Conservation (phyloP, 495 filamentous ascomycete genomes). For the Aspergillus taichungensis region DNA sequence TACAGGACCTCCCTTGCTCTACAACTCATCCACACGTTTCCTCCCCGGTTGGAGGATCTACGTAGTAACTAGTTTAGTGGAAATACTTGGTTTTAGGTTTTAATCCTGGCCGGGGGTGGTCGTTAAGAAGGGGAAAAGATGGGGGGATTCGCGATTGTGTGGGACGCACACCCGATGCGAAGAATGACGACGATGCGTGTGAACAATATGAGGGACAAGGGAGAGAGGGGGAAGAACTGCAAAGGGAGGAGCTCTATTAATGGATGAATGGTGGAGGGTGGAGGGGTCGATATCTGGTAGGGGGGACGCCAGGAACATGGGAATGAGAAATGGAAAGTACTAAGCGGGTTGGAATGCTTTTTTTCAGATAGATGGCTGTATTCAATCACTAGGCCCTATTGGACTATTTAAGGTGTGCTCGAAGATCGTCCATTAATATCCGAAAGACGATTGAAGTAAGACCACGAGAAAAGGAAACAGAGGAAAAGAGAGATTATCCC, state of each 20-base stretch:
- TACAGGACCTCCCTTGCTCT: background rate
- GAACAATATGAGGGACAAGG: conserved; percentile 1
- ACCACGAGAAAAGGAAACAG: background rate
- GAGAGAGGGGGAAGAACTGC: background rate
- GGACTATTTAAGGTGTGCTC: no score
- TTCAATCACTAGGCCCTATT: no score
- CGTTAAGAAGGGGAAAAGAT: no score
- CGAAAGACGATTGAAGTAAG: background rate
- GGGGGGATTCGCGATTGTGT: conserved; percentile 7
- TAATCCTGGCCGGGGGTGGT: no score
- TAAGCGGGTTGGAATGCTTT: no score
- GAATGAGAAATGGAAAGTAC: no score
- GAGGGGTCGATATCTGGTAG: no score
- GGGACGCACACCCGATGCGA: conserved; percentile 17
- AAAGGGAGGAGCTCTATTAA: no score
- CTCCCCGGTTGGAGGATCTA: conserved; percentile 12
- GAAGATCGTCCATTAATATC: background rate
- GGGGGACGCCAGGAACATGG: no score
- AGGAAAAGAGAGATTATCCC: background rate
- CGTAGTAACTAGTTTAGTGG: conserved; percentile 10
- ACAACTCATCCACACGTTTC: background rate
- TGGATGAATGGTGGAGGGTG: no score
- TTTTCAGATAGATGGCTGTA: no score
- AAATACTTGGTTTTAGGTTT: background rate
- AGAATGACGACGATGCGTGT: conserved; percentile 11